phyloP scores from a whole-genome alignment of 208 protist species.

The Crithidia bombi region DNA sequence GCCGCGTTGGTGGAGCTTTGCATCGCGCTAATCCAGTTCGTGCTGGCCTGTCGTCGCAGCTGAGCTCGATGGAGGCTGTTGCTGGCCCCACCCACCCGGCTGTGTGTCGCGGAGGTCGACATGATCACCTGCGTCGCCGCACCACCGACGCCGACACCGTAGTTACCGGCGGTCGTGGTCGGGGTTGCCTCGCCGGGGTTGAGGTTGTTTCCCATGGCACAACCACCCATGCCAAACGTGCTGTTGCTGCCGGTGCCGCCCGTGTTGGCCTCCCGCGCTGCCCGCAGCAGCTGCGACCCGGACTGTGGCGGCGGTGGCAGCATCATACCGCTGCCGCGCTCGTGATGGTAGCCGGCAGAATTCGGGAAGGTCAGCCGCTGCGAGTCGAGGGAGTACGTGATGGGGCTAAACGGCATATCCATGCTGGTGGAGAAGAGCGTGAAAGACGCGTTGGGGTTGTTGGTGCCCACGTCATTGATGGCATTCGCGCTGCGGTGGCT shows the following conservation, averaged over 20 bases:
- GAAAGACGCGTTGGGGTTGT: conserved; percentile 58
- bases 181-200: conserved; percentile 8
- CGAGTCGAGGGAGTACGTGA: conserved; percentile 84
- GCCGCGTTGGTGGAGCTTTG: neutral
- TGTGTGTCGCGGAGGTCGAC: conserved; percentile 6
- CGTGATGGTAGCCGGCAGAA: conserved; percentile 14
- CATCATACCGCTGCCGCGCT: conserved; percentile 8
- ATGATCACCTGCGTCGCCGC: conserved; percentile 2
- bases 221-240: neutral
- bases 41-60: conserved; percentile 19
- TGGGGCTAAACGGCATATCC: conserved; percentile 85
- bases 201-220: neutral
- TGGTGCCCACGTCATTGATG: neutral
- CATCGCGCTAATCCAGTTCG: conserved; percentile 14
- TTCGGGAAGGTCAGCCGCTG: conserved; percentile 30
- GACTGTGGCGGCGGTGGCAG: conserved; percentile 2
- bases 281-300: conserved; percentile 21
- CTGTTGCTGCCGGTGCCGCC: neutral
- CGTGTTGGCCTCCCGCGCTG: conserved; percentile 16
- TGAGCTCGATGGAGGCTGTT: conserved; percentile 15
- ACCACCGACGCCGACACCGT: neutral
- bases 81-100: conserved; percentile 6
- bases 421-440: conserved; percentile 78
- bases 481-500: neutral
- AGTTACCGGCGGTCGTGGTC: neutral